phyloP scores from a whole-genome alignment of 495 filamentous ascomycete genomes.

The Hypoxylon rickii region DNA sequence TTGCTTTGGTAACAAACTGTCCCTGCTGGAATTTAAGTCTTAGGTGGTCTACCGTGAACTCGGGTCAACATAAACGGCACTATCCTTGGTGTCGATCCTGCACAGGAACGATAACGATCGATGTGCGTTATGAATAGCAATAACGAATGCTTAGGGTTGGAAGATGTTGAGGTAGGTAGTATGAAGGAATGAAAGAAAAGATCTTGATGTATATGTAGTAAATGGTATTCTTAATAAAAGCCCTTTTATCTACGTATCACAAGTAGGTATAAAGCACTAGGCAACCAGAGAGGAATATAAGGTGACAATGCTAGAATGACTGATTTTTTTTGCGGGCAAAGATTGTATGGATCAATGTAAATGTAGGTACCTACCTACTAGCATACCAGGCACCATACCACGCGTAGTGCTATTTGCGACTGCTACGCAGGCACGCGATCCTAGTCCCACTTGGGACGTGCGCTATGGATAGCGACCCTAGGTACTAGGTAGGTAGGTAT shows the following conservation, averaged over 20 bases:
- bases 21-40: conserved; percentile 20
- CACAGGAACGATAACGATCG: conserved; percentile 1
- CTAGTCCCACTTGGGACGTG: conserved; percentile 11
- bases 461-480: neutral
- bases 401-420: neutral
- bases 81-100: neutral
- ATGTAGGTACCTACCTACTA: too few species aligned
- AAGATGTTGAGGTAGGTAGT: too few species aligned
- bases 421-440: conserved; percentile 28
- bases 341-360: too few species aligned
- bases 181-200: neutral
- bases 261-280: neutral
- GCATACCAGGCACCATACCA: too few species aligned
- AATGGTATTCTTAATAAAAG: neutral
- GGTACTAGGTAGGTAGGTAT: neutral
- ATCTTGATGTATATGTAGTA: neutral
- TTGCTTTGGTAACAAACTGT: too few species aligned
- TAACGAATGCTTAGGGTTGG: neutral
- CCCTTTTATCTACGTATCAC: neutral
- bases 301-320: neutral
- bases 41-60: neutral
- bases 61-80: neutral
- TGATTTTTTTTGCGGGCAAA: conserved; percentile 12
- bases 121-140: neutral
- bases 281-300: neutral